Base-by-base conservation (phyloP, 805 yeast species). In the Candida tallmaniae region DNA sequence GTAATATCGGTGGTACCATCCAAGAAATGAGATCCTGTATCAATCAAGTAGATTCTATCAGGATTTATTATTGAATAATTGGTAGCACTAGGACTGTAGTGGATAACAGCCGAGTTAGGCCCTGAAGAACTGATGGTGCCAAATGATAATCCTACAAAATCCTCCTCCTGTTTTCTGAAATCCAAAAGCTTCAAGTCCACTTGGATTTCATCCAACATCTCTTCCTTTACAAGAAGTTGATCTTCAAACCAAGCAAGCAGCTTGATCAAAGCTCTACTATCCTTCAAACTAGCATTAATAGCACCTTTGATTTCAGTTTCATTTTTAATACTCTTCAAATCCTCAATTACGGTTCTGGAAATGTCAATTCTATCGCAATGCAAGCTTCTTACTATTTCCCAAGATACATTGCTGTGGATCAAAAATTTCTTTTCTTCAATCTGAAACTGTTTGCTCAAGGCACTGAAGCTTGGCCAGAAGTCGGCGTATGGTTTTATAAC, bases 21-120 rank as follows among this genome's bases (percentile, higher is more conserved):
- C 15, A 82, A 56, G 52, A 76, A 90, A 50, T 93, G 98, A 0
- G 93, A 85, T 4, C 98, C 98, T 2, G 95, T 77, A 56, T 93
- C 98, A 40, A 85, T 67, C 42, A 93, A 65, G 46, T 82, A 88
- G 2, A 88, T 73, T 38, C 80, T 74, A 14, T 72, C 58, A 6
- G 82, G 80, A 44, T 76, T 71, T 28, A 77, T 75, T 6, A 68
- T 55, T 5, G 73, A 47, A 39, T 72, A 65, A 8, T 55, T 50
- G 3, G 62, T 62, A 32, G 56, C 52, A 9, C 53, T 46, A 4
- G 94, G 93, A 27, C 76, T 62, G 53, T 84, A 84, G 54, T 84
- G 94, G 40, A 84, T 80, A 20, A 83, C 65, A 2, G 93, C 84
- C 6, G 86, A 84, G 52, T 83, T 83, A 9, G 86, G 66, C 1